A percentile compares a stretch with the other conserved stretches of the same genome.
Conservation (phyloP, 305 asterid species). For the Fraxinus angustifolia region DNA sequence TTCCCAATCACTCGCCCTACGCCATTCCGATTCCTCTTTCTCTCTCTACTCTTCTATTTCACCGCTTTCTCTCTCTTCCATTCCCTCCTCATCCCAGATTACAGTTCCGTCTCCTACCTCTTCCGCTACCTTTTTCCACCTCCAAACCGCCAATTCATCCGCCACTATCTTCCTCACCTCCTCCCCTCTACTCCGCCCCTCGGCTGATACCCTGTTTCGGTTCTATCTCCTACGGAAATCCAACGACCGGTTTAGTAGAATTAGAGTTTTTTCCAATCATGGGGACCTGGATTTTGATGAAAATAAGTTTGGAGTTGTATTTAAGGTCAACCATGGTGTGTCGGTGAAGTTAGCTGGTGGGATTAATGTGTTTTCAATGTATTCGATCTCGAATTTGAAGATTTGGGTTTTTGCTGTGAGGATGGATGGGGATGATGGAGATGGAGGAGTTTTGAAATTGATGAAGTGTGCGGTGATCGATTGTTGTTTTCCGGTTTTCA, state of each 20-base stretch:
- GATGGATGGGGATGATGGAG: constrained; percentile 39
- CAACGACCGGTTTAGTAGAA: constrained; percentile 31
- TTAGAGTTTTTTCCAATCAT: constrained; percentile 45
- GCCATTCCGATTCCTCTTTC: constrained; percentile 59
- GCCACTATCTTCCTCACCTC: constrained; percentile 51
- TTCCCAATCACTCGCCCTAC: constrained; percentile 47
- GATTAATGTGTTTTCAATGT: constrained; percentile 55
- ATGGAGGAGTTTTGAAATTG: constrained; percentile 50
- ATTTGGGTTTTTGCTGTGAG: constrained; percentile 70
- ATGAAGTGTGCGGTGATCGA: constrained; percentile 78
- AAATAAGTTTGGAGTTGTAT: constrained; percentile 42
- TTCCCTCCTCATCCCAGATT: constrained; percentile 42
- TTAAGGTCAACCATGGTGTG: constrained; percentile 70
- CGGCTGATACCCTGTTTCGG: constrained; percentile 48
- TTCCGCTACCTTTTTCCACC: constrained; percentile 67
- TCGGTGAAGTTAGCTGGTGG: constrained; percentile 62
- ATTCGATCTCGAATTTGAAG: constrained; percentile 60
- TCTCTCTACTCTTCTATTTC: constrained; percentile 64
- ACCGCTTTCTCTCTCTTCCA: constrained; percentile 39
- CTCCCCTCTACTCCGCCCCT: constrained; percentile 52
- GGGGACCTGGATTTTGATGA: constrained; percentile 52
- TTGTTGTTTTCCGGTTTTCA: constrained; percentile 58
- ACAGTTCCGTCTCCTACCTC: constrained; percentile 59
- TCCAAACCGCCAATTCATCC: constrained; percentile 35
- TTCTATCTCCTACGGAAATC: constrained; percentile 42